phyloP scores from a whole-genome alignment of 2,329 filamentous ascomycete genomes.

The Apiospora saccharicola region DNA sequence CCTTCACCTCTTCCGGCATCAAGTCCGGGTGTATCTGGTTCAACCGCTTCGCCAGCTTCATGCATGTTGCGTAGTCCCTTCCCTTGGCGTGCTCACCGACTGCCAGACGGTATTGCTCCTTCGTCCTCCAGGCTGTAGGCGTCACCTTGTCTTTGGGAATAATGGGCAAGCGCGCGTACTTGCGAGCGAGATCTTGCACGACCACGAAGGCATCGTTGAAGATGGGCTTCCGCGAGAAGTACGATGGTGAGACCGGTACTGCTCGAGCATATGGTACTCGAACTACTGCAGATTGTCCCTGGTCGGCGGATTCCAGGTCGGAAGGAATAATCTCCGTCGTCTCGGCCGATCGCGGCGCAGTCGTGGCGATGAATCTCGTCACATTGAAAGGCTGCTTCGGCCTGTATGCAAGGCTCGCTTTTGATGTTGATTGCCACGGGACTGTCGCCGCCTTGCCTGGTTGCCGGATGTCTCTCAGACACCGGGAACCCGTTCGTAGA shows the following conservation, averaged over 20 bases:
- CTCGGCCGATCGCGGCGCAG: conserved; percentile 3
- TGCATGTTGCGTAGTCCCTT: conserved; percentile 79
- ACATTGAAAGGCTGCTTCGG: conserved; percentile 23
- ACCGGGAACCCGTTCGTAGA: conserved; percentile 41
- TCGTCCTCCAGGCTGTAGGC: conserved; percentile 80
- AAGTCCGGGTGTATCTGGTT: conserved; percentile 85
- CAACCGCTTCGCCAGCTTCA: conserved; percentile 78
- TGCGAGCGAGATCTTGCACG: conserved; percentile 74
- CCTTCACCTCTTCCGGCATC: conserved; percentile 72
- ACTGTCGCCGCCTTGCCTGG: conserved; percentile 29
- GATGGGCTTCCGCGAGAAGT: conserved; percentile 85
- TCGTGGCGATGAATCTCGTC: conserved; percentile 26
- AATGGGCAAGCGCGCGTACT: conserved; percentile 76
- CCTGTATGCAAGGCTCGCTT: conserved; percentile 28
- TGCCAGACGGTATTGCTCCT: conserved; percentile 76
- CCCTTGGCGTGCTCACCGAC: conserved; percentile 77
- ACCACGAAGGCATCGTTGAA: conserved; percentile 87
- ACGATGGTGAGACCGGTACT: conserved; percentile 87
- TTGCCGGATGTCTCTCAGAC: conserved; percentile 39
- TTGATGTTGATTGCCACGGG: conserved; percentile 34
- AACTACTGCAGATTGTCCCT: background rate
- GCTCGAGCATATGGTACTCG: conserved; percentile 68
- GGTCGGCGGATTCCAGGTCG: background rate
- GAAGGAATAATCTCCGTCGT: background rate
- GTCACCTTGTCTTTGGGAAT: conserved; percentile 71